These are phyloP conservation scores for Starmera pachycereana DNA, from an alignment of 805 yeast species.

Conservation along the genomic window DNA sequence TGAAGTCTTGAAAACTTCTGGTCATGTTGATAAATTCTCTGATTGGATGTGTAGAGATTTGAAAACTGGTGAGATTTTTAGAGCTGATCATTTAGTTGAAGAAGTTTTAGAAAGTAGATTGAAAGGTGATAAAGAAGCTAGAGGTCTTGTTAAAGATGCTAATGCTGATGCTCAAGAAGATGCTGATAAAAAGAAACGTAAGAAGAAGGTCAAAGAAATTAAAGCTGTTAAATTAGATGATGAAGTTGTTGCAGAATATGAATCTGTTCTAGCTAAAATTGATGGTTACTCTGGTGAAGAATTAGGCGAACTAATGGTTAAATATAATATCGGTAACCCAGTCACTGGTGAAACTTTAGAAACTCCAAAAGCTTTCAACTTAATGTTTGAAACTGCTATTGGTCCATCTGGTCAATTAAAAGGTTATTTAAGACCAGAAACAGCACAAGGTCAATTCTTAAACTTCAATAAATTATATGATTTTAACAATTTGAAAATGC, in stretches of 20 bases:
- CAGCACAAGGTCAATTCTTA: constrained; percentile 98
- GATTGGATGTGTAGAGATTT: constrained; percentile 98
- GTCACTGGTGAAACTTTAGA: constrained; percentile 78
- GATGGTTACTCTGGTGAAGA: constrained; percentile 93
- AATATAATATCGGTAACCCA: constrained; percentile 84
- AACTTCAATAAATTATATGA: constrained; percentile 91
- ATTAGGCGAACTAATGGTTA: constrained; percentile 78
- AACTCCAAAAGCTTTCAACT: constrained; percentile 89
- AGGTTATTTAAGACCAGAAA: constrained; percentile 96
- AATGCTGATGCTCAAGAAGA: constrained; percentile 53
- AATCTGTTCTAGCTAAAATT: constrained; percentile 79
- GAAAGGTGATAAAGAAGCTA: constrained; percentile 95
- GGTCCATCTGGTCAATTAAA: constrained; percentile 97
- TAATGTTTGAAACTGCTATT: constrained; percentile 98
- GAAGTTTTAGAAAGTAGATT: constrained; percentile 94
- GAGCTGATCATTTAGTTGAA: constrained; percentile 97
- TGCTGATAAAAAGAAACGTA: constrained; percentile 83
- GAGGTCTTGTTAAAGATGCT: constrained; percentile 57
- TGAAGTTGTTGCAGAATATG: constrained; percentile 67
- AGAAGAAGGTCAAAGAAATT: constrained; percentile 94
- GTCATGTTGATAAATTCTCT: constrained; percentile 97
- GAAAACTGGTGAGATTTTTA: constrained; percentile 94
- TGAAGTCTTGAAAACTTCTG: constrained; percentile 96
- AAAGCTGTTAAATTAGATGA: constrained; percentile 83
- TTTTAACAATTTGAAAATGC: constrained; percentile 93